These are phyloP conservation scores for Geotrichum macrosporum DNA, from an alignment of 1,139 yeast species.

Conservation along the genomic window DNA sequence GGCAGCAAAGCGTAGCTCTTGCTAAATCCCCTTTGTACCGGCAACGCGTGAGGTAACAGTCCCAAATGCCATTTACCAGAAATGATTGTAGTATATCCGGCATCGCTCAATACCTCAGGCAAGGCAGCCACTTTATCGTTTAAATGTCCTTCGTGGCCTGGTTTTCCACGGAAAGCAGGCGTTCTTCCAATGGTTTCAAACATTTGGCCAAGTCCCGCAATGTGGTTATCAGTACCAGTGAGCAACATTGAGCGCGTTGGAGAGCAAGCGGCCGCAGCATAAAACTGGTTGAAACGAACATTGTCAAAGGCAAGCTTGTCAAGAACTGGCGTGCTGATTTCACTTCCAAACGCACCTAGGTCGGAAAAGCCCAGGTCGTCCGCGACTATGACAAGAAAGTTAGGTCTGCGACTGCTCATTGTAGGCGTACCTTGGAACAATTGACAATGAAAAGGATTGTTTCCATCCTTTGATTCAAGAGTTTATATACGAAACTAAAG, in stretches of 20 bases:
- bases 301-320: constrained; percentile 46
- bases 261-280: constrained; percentile 62
- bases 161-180: constrained; percentile 37
- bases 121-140: constrained; percentile 52
- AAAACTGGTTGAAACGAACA: constrained; percentile 52
- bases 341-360: constrained; percentile 54
- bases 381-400: constrained; percentile 55
- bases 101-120: constrained; percentile 49
- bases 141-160: constrained; percentile 56
- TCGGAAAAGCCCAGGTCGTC: constrained; percentile 63
- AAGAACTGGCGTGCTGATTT: constrained; percentile 54
- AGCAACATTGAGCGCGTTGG: constrained; percentile 61
- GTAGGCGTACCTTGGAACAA: too few species aligned
- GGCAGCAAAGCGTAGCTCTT: constrained; percentile 50
- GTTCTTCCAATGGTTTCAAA: constrained; percentile 44
- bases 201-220: constrained; percentile 61
- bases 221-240: constrained; percentile 58
- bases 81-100: constrained; percentile 48
- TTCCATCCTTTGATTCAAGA: too few species aligned
- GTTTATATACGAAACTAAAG: too few species aligned
- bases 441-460: too few species aligned
- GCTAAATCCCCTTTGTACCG: constrained; percentile 50
- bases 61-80: constrained; percentile 63
- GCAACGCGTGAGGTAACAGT: constrained; percentile 48
- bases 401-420: too few species aligned